Conservation (phyloP, 768 basidiomycete genomes). For the Clitopilus hobsonii region DNA sequence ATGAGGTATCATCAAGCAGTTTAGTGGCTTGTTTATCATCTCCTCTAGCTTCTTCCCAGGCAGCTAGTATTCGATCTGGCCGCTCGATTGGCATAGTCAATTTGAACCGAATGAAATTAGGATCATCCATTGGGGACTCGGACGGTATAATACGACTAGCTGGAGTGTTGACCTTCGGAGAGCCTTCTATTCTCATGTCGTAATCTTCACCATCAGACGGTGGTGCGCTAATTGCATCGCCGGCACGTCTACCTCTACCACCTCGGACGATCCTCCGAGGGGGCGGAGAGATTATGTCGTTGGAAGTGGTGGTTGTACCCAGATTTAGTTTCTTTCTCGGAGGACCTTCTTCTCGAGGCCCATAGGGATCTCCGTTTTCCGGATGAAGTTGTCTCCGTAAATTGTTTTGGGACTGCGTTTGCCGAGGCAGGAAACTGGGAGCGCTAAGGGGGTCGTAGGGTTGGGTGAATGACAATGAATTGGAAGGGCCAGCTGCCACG, state of each 20-base stretch:
- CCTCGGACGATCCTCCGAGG: constrained; percentile 58
- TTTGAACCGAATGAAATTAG: constrained; percentile 53
- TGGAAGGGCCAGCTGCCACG: constrained; percentile 30
- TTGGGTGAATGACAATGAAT: constrained; percentile 16
- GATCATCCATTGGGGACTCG: constrained; percentile 29
- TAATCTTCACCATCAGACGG: constrained; percentile 39
- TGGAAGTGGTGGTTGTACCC: constrained; percentile 35
- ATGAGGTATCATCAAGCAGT: constrained; percentile 52
- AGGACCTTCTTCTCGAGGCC: constrained; percentile 53
- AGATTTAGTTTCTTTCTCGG: constrained; percentile 69
- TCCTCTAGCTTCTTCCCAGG: constrained; percentile 59
- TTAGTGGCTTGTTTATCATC: constrained; percentile 58
- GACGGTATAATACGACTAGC: constrained; percentile 40
- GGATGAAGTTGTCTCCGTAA: constrained; percentile 40
- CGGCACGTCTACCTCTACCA: constrained; percentile 41
- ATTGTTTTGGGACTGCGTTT: constrained; percentile 21
- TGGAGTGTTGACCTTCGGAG: constrained; percentile 51
- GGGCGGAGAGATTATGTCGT: constrained; percentile 39
- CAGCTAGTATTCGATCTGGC: constrained; percentile 46
- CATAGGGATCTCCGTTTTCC: constrained; percentile 31
- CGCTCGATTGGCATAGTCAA: constrained; percentile 55
- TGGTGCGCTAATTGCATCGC: constrained; percentile 41
- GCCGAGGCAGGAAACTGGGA: constrained; percentile 46
- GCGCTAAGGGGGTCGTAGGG: constrained; percentile 49
- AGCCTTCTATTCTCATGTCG: constrained; percentile 23